These are phyloP conservation scores for Plasmodium vivax DNA, from an alignment of 169 alveolate species.

Conservation along the genomic window DNA sequence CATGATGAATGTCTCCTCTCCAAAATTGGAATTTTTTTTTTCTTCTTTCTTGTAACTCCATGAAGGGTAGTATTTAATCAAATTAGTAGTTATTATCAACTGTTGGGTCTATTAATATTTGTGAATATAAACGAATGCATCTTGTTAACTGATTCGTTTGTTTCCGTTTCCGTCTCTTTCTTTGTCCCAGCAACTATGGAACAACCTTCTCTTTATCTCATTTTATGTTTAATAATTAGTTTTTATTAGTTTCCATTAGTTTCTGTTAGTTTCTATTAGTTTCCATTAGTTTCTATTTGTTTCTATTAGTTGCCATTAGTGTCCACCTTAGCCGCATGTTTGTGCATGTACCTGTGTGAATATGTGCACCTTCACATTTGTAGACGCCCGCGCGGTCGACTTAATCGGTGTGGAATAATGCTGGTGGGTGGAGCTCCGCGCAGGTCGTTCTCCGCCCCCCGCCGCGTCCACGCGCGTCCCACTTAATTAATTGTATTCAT, in stretches of 20 bases:
- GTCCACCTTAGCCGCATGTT: not conserved
- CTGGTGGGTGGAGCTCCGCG: not conserved
- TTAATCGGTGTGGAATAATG: not conserved
- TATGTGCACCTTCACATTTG: not conserved
- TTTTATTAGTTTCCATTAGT: not conserved
- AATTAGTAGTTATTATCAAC: not conserved
- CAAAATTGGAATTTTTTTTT: not conserved
- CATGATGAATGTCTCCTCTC: not conserved
- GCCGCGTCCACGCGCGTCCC: not conserved
- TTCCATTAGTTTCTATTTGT: not conserved
- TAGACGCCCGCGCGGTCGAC: not conserved
- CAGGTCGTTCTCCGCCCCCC: not conserved
- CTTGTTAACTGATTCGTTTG: not conserved
- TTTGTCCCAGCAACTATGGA: not conserved
- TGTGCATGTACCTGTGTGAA: not conserved
- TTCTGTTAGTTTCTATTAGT: not conserved
- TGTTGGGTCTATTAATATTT: conserved; percentile 1
- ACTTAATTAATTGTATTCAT: not conserved
- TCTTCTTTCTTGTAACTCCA: not conserved
- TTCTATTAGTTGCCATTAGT: not conserved
- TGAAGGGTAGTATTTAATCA: not conserved
- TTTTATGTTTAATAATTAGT: conserved; percentile 6
- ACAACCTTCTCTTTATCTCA: not conserved
- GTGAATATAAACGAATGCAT: not conserved
- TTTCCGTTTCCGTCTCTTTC: not conserved